These are phyloP conservation scores for Diatrype stigma DNA, from an alignment of 2,329 filamentous ascomycete genomes.

Conservation along the genomic window DNA sequence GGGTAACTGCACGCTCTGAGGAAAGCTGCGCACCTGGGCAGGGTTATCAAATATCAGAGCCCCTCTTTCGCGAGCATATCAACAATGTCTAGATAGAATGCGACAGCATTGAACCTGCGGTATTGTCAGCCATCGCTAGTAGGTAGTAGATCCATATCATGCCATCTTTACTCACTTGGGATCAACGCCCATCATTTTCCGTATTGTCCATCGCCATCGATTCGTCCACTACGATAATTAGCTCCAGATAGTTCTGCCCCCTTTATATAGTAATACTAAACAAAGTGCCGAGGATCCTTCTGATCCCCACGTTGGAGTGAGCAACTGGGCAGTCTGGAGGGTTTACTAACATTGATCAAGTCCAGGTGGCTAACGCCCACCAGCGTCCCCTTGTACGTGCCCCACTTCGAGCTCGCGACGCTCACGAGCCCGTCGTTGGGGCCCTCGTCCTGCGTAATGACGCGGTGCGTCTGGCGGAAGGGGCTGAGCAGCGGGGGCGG, in stretches of 20 bases:
- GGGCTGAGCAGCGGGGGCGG: constrained; percentile 61
- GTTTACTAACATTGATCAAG: constrained; percentile 51
- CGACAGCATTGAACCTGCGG: constrained; percentile 60
- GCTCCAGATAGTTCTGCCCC: background rate
- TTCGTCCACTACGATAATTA: constrained; percentile 57
- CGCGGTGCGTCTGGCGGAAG: constrained; percentile 48
- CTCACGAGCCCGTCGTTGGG: constrained; percentile 66
- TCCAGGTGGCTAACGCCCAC: constrained; percentile 60
- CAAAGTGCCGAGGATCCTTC: too few species aligned
- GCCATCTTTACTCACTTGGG: constrained; percentile 39
- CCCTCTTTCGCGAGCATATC: constrained; percentile 3
- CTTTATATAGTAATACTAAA: too few species aligned
- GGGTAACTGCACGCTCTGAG: background rate
- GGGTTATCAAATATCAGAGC: background rate
- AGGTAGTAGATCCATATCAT: background rate
- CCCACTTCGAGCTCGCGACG: constrained; percentile 58
- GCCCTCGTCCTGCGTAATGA: constrained; percentile 50
- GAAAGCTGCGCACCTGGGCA: background rate
- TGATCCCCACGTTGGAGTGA: too few species aligned
- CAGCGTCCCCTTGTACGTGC: constrained; percentile 60
- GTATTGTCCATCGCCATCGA: constrained; percentile 49
- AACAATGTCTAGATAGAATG: constrained; percentile 47
- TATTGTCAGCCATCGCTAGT: constrained; percentile 11
- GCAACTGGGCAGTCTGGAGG: too few species aligned
- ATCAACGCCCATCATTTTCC: constrained; percentile 50